These are phyloP conservation scores for Claviceps capensis DNA, from an alignment of 2,329 filamentous ascomycete species.

Conservation along the genomic window DNA sequence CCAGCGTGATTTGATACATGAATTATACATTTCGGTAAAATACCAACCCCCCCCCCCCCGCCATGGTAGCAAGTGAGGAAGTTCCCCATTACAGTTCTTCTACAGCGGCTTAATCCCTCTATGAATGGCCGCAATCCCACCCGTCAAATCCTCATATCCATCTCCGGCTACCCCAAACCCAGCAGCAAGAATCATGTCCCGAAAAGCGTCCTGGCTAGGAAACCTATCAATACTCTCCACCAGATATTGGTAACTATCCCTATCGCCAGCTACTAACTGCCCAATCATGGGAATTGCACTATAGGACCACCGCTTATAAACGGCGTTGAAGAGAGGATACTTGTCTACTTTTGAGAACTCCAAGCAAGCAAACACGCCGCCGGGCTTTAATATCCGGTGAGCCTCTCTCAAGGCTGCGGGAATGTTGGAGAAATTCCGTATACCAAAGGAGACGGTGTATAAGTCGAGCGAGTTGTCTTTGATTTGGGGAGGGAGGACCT, in stretches of 20 bases:
- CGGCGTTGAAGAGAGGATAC: slow-evolving; percentile 61
- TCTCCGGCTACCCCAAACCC: slow-evolving; percentile 74
- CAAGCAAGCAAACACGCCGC: slow-evolving; percentile 89
- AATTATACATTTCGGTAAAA: background rate
- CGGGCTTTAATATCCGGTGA: slow-evolving; percentile 78
- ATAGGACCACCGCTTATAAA: slow-evolving; percentile 96
- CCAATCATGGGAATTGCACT: slow-evolving; percentile 88
- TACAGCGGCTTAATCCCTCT: slow-evolving; percentile 75
- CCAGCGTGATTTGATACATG: background rate
- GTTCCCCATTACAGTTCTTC: background rate
- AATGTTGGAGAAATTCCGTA: slow-evolving; percentile 93
- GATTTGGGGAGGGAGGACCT: slow-evolving; percentile 51
- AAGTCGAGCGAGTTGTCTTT: slow-evolving; percentile 66
- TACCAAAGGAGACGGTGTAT: slow-evolving; percentile 95
- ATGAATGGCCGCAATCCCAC: slow-evolving; percentile 89
- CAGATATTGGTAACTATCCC: slow-evolving; percentile 95
- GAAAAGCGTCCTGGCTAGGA: slow-evolving; percentile 73
- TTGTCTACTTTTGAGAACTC: slow-evolving; percentile 81
- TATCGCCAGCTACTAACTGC: slow-evolving; percentile 83
- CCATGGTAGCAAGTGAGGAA: background rate
- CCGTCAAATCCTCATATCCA: slow-evolving; percentile 82
- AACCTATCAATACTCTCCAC: slow-evolving; percentile 96
- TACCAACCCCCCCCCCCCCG: background rate
- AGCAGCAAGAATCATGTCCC: slow-evolving; percentile 67
- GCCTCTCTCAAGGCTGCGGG: slow-evolving; percentile 71